These are phyloP conservation scores for Candida boleticola DNA, from an alignment of 805 yeast species.

Conservation along the genomic window DNA sequence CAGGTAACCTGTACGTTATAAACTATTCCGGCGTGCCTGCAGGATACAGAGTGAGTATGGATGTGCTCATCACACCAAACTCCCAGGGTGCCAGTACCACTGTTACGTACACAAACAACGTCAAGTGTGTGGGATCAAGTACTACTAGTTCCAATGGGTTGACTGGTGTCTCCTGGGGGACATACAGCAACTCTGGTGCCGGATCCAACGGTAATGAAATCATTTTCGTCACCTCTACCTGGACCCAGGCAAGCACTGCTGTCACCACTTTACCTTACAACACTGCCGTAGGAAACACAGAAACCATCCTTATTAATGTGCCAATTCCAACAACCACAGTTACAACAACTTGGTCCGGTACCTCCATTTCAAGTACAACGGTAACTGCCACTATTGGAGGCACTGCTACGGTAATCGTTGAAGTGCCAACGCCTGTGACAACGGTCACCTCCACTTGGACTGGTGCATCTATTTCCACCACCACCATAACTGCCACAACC, in stretches of 20 bases:
- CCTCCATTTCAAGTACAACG: conserved; percentile 6
- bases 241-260: conserved; percentile 16
- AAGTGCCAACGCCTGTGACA: conserved; percentile 2
- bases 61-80: conserved; percentile 4
- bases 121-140: conserved; percentile 9
- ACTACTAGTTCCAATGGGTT: background rate
- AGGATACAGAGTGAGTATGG: conserved; percentile 25
- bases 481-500: background rate
- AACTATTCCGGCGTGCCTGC: conserved; percentile 22
- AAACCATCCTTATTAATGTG: conserved; percentile 20
- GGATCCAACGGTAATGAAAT: conserved; percentile 1
- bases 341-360: conserved; percentile 10
- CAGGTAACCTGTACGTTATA: conserved; percentile 7
- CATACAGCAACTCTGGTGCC: background rate
- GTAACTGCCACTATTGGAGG: conserved; percentile 3
- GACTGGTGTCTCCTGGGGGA: background rate
- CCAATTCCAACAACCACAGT: conserved; percentile 17
- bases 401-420: conserved; percentile 5
- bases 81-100: background rate
- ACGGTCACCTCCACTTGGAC: conserved; percentile 9
- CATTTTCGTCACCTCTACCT: conserved; percentile 17
- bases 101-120: conserved; percentile 11
- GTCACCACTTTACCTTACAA: conserved; percentile 18
- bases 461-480: conserved; percentile 13
- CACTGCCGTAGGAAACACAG: conserved; percentile 15